Percentiles rank a stretch among this genome's conserved stretches.
Evolutionary conservation across 192 early-diverging fungal genomes (phyloP).

Genomic region (Entomortierella beljakovae): DNA sequence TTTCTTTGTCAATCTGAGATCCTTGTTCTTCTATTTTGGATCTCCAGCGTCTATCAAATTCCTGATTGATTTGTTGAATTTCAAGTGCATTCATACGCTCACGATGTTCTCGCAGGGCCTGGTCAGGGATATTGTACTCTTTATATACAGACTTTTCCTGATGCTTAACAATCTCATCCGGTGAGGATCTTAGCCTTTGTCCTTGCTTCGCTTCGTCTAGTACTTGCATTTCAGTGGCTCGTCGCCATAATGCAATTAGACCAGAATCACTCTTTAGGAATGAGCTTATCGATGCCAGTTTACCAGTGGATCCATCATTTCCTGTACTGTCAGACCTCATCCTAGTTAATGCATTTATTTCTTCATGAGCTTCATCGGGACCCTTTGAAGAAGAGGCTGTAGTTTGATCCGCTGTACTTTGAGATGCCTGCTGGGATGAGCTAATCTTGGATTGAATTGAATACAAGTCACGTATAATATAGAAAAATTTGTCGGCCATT

Average conservation of each 20-base stretch:
- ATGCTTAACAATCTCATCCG: constrained; percentile 22
- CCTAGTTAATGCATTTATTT: neutral
- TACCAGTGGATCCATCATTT: neutral
- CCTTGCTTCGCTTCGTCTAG: constrained; percentile 47
- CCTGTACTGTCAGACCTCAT: neutral
- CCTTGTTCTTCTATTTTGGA: constrained; percentile 15
- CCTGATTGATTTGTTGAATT: constrained; percentile 52
- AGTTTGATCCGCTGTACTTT: neutral
- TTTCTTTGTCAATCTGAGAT: neutral
- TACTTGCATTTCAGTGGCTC: constrained; percentile 50
- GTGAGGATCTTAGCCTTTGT: constrained; percentile 15
- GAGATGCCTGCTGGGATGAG: neutral
- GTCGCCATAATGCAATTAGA: constrained; percentile 44
- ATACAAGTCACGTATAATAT: constrained; percentile 65
- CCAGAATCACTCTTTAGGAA: constrained; percentile 54
- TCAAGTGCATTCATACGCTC: constrained; percentile 37
- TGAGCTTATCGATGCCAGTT: constrained; percentile 44
- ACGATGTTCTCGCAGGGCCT: constrained; percentile 31
- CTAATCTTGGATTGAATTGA: constrained; percentile 59
- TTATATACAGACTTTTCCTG: constrained; percentile 1
- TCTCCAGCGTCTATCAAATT: constrained; percentile 41
- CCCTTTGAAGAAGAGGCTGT: neutral
- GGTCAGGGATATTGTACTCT: constrained; percentile 15
- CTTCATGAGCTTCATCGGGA: neutral
- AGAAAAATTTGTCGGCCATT: constrained; percentile 65